A percentile compares a stretch with the other conserved stretches of the same genome.
Evolutionary conservation across 2,329 filamentous ascomycete species (phyloP).

Genomic region (Xylaria sp.): DNA sequence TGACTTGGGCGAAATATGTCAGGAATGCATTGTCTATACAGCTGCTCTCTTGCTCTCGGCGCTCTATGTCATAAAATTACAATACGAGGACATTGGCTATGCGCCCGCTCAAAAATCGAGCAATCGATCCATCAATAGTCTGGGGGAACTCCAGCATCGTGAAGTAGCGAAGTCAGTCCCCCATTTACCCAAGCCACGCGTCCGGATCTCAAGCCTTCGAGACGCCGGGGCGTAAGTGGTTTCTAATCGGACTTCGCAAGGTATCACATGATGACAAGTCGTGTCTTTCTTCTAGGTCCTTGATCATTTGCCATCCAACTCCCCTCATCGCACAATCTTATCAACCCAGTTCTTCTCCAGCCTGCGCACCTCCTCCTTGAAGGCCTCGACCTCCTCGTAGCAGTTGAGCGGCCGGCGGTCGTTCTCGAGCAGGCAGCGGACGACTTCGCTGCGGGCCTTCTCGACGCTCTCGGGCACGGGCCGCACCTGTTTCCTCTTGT

Average conservation of each 20-base stretch:
- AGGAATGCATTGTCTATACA: slow-evolving; percentile 43
- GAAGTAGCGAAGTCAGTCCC: slow-evolving; percentile 4
- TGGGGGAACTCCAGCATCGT: slow-evolving; percentile 2
- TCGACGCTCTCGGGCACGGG: slow-evolving; percentile 77
- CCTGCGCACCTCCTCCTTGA: slow-evolving; percentile 88
- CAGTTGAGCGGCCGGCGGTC: slow-evolving; percentile 92
- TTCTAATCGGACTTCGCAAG: not conserved
- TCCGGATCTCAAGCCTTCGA: not conserved
- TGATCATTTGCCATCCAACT: not conserved
- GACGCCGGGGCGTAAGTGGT: not conserved
- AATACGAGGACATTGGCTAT: slow-evolving; percentile 38
- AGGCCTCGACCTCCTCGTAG: slow-evolving; percentile 91
- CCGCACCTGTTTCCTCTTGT: slow-evolving; percentile 72
- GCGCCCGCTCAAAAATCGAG: slow-evolving; percentile 21
- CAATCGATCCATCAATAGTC: not conserved
- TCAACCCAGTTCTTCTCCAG: slow-evolving; percentile 91
- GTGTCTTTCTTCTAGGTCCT: not conserved
- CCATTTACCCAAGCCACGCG: slow-evolving; percentile 8
- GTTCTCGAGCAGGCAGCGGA: slow-evolving; percentile 83
- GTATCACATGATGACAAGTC: not conserved
- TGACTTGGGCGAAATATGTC: slow-evolving; percentile 15
- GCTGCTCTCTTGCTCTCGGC: slow-evolving; percentile 38
- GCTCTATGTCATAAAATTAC: slow-evolving; percentile 50
- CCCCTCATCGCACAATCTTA: slow-evolving; percentile 69
- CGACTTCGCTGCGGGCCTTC: slow-evolving; percentile 78